Base-by-base conservation (phyloP, 2,329 filamentous ascomycete genomes). In the Microdochium bolleyi region DNA sequence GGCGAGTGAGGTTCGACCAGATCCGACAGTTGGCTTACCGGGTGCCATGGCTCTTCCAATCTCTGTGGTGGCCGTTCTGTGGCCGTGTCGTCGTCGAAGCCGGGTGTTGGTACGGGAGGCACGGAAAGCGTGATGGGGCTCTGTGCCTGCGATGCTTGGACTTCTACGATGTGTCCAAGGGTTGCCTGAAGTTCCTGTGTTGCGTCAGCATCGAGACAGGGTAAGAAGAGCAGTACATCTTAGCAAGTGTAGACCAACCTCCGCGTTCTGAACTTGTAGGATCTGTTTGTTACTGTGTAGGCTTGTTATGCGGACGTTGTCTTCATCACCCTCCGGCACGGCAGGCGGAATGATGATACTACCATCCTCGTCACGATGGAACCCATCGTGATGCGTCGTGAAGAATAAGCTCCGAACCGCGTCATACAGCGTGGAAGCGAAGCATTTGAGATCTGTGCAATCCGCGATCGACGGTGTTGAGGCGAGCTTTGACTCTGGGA, bases 381-480 rank as follows among this genome's bases (percentile, higher is more conserved):
- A 49, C 24, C 25, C 48, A n/a, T 49, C 48, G 24, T 27, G 14
- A 21, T 49, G 13, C n/a, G 24, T 11, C 3, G 13, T 24, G 22
- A 22, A 49, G 24, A 49, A 16, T 5, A 27, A 21, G 24, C 7
- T 30, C 13, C 14, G 24, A 24, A 49, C 21, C 8, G 16, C 27
- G 11, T 67, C 58, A 46, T 69, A 65, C 49, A 76, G 60, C n/a
- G 67, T 61, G 41, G 64, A 63, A 48, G 75, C 61, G 44, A 76
- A 60, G 55, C 76, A 78, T 56, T 69, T 72, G 44, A 77, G 52
- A 54, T 64, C 70, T 49, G 69, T 67, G 52, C 74, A 76, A 8
- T 69, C 62, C 22, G 46, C 69, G 59, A 52, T 63, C 53, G 27
- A 58, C 55, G 16, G 58, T 37, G 37, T 55, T 50, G 50, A 60